Evolutionary conservation across 129 eudicot genomes (phyloP).

Genomic region (Artemisia annua): DNA sequence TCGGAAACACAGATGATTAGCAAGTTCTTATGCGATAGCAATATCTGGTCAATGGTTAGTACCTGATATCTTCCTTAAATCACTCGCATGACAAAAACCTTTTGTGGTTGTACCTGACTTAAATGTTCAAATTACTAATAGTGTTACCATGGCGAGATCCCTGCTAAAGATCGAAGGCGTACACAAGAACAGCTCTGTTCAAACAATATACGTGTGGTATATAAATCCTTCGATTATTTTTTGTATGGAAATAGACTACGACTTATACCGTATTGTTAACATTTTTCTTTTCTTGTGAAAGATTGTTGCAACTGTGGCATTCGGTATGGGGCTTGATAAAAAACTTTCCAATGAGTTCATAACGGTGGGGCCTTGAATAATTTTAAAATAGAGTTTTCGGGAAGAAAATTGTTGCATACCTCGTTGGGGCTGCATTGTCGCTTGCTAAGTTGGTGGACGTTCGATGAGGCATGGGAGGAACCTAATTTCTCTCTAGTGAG

Average conservation of each 20-base stretch:
- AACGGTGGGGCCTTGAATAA: no score
- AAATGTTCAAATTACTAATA: conserved; percentile 24
- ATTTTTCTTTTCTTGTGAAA: conserved; percentile 30
- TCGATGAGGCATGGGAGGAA: no score
- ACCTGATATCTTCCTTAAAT: conserved; percentile 17
- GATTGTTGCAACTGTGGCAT: conserved; percentile 99
- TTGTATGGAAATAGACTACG: neutral
- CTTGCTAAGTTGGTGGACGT: no score
- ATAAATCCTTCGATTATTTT: conserved; percentile 9
- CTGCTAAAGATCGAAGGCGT: conserved; percentile 86
- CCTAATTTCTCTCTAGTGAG: no score
- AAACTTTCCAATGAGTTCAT: no score
- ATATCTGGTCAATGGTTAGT: conserved; percentile 84
- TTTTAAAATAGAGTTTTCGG: no score
- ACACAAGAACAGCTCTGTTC: conserved; percentile 81
- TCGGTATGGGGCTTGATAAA: conserved; percentile 97
- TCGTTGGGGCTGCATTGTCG: no score
- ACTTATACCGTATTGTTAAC: conserved; percentile 13
- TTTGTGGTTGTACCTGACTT: conserved; percentile 14
- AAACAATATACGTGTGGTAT: conserved; percentile 88
- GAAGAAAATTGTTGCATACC: no score
- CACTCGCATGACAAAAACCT: conserved; percentile 13
- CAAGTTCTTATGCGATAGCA: conserved; percentile 80
- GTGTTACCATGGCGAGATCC: conserved; percentile 96
- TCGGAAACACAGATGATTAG: conserved; percentile 81